phyloP scores from a whole-genome alignment of 1,284 basidiomycete genomes.

The Porphyrellus sp. region DNA sequence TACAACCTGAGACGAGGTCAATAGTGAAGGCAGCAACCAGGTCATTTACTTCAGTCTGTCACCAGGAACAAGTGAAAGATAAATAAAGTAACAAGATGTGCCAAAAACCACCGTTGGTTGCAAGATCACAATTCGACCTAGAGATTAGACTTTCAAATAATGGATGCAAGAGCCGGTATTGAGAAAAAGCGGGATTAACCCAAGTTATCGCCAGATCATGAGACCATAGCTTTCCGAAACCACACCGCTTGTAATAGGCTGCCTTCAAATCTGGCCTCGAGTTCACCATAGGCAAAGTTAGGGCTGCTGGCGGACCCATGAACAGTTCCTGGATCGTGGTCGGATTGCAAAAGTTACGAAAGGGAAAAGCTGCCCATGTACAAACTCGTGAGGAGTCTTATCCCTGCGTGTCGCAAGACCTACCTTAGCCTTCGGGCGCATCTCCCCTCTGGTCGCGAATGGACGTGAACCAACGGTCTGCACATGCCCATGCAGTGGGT shows the following conservation, averaged over 20 bases:
- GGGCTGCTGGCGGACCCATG: constrained; percentile 51
- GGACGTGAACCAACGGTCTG: constrained; percentile 30
- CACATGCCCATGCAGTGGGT: constrained; percentile 40
- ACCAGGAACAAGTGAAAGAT: not conserved
- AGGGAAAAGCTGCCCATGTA: constrained; percentile 35
- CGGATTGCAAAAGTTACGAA: not conserved
- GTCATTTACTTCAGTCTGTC: not conserved
- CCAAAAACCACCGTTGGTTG: too few relatives aligned
- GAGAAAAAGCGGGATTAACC: not conserved
- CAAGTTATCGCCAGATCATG: constrained; percentile 4
- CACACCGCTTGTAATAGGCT: constrained; percentile 29
- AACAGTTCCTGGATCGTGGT: constrained; percentile 35
- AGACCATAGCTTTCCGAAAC: constrained; percentile 21
- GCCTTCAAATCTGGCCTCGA: constrained; percentile 44
- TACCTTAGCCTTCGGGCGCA: constrained; percentile 36
- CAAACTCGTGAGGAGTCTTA: constrained; percentile 36
- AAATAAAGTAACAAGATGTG: not conserved
- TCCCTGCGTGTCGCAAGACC: constrained; percentile 32
- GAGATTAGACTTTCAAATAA: too few relatives aligned
- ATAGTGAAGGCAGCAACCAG: not conserved
- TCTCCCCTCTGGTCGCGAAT: constrained; percentile 32
- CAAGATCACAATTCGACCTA: too few relatives aligned
- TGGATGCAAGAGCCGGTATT: not conserved
- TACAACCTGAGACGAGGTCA: too few relatives aligned
- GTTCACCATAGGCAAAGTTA: constrained; percentile 38